Evolutionary conservation across 305 asterid genomes (phyloP), one percentile per base, ranked within the genome.

Genomic region (Vinca major): DNA sequence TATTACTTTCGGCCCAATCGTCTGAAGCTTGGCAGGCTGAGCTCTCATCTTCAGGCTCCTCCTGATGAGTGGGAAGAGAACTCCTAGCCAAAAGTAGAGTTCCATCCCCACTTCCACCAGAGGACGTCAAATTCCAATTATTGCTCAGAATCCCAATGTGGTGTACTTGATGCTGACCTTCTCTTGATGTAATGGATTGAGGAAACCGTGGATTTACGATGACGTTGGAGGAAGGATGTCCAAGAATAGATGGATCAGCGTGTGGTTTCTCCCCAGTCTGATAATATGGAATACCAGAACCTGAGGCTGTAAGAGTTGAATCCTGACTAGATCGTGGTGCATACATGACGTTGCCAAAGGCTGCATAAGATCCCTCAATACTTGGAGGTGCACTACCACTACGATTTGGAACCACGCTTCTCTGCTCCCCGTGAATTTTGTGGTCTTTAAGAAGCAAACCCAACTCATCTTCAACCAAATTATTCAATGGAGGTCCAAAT

Each of bases 321-420:
- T 71, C 69, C 49, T 48, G 58, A 44, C 74, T 63, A 60, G 80
- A 60, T 45, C 54, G 70, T 44, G 80, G 87, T 67, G 72, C 73
- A 64, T 73, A 62, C 49, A 77, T 66, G 66, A 85, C 80, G 78
- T 79, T 78, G 63, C 88, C 88, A 62, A 68, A 79, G 71, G 91
- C 84, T 13, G 82, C 85, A 81, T 84, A 81, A 2, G 96, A 85
- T 63, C 89, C 88, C 74, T 88, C 97, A 68, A 90, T 88, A 80
- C 91, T 87, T 33, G 97, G 97, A 52, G 97, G 97, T 33, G 97
- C 97, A 77, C 95, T 89, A 20, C 92, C 97, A 74, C 93, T 89
- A 41, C 93, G 95, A 66, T 78, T 82, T 40, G 92, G 90, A 76
- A 78, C 83, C 62, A 78, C 69, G 62, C 67, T 80, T 77, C 80